Evolutionary conservation across 768 basidiomycete species (phyloP), one percentile per base, ranked within the genome.

Genomic region (Boletellus ananas): DNA sequence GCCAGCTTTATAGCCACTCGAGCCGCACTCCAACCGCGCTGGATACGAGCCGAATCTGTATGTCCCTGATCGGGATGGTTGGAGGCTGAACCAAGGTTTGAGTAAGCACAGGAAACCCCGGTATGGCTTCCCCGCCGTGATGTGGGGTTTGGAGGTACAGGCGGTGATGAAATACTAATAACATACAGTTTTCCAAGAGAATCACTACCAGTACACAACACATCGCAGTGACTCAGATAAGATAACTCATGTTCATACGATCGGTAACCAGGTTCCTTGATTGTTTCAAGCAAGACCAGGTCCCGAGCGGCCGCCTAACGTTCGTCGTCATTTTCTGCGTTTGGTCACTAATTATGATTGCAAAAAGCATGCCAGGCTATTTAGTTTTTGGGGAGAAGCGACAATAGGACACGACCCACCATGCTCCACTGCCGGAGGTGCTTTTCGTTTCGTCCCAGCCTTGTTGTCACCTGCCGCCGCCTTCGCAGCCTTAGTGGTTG

Each of bases 401-500:
- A 13, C 14, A n/a, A 23, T 35, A 48, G 8, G 12, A 47, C 17
- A 4, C 2, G 17, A 44, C 74, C 57, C 54, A 78, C 78, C 70
- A 20, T 65, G 64, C 21, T 73, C 60, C 40, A 65, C 68, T 53
- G 64, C 55, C 39, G 67, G 69, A 29, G 67, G 54, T 8, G 76
- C 79, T 59, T 80, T 81, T 49, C 79, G 69, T 65, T 79, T 80
- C 39, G 56, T 61, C 25, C 70, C 69, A 9, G 48, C 41, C 17
- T 61, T 70, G 56, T 48, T 61, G 10, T 52, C 65, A 9, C 43
- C 57, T 6, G 43, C 49, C 21, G 53, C 47, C 46, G 35, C 20
- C 21, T 12, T 16, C 16, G 50, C 38, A 53, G 45, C 39, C 65
- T 69, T 58, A 34, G 56, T 58, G 12, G 59, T 45, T 17, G 49